Conservation (phyloP, 257 asterid species). For the Cordia subcordata region DNA sequence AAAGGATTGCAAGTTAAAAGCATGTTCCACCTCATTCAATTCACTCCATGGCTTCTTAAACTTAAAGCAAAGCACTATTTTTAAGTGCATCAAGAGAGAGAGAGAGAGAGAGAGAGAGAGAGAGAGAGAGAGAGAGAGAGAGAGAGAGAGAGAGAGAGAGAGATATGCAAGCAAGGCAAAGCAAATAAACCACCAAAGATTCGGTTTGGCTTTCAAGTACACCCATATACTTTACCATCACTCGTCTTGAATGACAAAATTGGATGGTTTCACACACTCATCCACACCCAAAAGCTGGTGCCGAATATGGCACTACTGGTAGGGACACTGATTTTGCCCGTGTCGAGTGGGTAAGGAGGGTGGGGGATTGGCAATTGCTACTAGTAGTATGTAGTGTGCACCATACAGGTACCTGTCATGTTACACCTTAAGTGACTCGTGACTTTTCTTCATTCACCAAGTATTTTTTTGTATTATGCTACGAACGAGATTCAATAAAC, state of each 20-base stretch:
- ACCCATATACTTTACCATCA: slow-evolving; percentile 38
- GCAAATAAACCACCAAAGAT: slow-evolving; percentile 33
- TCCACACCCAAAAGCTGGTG: slow-evolving; percentile 5
- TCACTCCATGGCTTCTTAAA: slow-evolving; percentile 43
- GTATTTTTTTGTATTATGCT: too few relatives aligned
- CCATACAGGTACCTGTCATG: slow-evolving; percentile 37
- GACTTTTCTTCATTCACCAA: background rate
- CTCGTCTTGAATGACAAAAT: slow-evolving; percentile 10
- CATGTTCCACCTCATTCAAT: slow-evolving; percentile 46
- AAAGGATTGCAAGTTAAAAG: slow-evolving; percentile 54
- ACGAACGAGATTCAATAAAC: too few relatives aligned
- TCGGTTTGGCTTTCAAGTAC: slow-evolving; percentile 71
- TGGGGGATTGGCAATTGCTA: too few relatives aligned
- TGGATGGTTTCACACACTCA: background rate
- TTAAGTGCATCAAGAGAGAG: background rate
- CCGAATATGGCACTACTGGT: slow-evolving; percentile 12
- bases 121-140: background rate
- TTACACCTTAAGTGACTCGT: background rate
- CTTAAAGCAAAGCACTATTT: slow-evolving; percentile 44
- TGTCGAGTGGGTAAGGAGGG: slow-evolving; percentile 26
- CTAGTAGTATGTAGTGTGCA: too few relatives aligned
- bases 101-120: background rate
- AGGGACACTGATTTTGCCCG: slow-evolving; percentile 33
- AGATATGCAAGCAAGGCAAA: slow-evolving; percentile 5
- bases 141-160: background rate